Base-by-base conservation (phyloP, 208 protist species). In the Crithidia thermophila region DNA sequence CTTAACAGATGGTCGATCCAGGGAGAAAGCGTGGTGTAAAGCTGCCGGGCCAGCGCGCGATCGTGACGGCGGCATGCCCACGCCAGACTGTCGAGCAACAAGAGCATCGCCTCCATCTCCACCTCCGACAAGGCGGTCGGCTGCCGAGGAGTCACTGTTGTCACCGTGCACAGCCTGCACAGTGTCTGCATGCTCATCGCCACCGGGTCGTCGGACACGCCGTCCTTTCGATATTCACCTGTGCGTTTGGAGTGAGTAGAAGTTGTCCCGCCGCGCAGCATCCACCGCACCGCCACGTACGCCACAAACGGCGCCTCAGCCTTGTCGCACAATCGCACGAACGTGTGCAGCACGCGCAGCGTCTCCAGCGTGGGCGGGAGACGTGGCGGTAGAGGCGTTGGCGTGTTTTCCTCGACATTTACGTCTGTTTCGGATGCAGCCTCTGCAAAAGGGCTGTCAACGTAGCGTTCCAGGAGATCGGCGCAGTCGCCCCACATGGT, bases 401-500 rank as follows among this genome's bases (percentile, higher is more conserved):
- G n/a, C n/a, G 37, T 23, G 6, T 33, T 25, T 23, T 11, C 8
- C 45, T 20, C 10, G 28, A 16, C 50, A 20, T 69, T 28, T 16
- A 5, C 37, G 42, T 31, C n/a, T 27, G 51, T 25, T 11, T 63
- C 27, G 31, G 21, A 8, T 49, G 28, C 8, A 37, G 46, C 9
- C 10, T 60, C 16, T 46, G 34, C 13, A 13, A 86, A 51, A 9
- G 80, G 86, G 23, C 73, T 76, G 37, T 33, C 27, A 4, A 92
- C 61, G 47, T 66, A 78, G 2, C 51, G 13, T 27, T 72, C 28
- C 11, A 92, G 71, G 13, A 81, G 61, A 8, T 65, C 40, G 9
- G 84, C 56, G 63, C 87, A 93, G 53, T 76, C 79, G 14, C 67
- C 59, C 87, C 87, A 93, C 65, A 93, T 61, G 2, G 83, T 77